Conservation (phyloP, 192 early-diverging fungal species). For the Jimgerdemannia flammicorona region DNA sequence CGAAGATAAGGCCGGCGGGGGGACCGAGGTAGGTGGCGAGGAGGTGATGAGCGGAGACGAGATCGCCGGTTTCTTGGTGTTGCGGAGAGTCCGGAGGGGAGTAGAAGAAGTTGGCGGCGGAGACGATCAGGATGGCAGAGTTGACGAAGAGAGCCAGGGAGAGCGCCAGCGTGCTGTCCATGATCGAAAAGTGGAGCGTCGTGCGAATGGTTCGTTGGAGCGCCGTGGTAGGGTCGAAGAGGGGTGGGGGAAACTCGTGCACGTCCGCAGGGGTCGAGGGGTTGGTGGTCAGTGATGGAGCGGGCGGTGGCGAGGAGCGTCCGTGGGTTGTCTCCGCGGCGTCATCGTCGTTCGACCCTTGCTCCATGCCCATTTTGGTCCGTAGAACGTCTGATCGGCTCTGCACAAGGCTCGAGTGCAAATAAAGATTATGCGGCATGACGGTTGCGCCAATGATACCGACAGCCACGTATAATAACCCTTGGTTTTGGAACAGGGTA, state of each 20-base stretch:
- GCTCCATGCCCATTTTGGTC: no score
- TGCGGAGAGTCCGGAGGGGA: slow-evolving; percentile 5
- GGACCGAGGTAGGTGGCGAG: slow-evolving; percentile 55
- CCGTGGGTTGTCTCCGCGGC: neutral
- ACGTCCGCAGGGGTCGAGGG: no score
- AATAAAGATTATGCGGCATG: slow-evolving; percentile 85
- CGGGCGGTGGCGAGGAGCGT: neutral
- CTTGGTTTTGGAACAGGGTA: slow-evolving; percentile 52
- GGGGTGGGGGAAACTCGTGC: neutral
- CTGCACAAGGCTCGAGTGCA: slow-evolving; percentile 75
- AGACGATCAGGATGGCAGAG: slow-evolving; percentile 74
- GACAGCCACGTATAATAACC: slow-evolving; percentile 64
- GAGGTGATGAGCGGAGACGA: slow-evolving; percentile 63
- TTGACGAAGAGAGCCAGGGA: slow-evolving; percentile 75
- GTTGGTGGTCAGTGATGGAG: neutral
- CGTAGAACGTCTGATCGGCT: slow-evolving; percentile 33
- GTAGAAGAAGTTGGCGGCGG: slow-evolving; percentile 67
- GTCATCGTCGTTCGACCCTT: neutral
- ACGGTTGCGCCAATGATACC: slow-evolving; percentile 86
- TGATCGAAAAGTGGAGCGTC: slow-evolving; percentile 49
- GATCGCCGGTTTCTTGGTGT: slow-evolving; percentile 45
- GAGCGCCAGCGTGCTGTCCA: slow-evolving; percentile 67
- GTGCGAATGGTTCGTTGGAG: slow-evolving; percentile 24
- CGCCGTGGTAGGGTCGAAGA: neutral
- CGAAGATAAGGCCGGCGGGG: slow-evolving; percentile 66